Conservation (phyloP, 768 basidiomycete species). For the Xerocomus brunneocitrinus region DNA sequence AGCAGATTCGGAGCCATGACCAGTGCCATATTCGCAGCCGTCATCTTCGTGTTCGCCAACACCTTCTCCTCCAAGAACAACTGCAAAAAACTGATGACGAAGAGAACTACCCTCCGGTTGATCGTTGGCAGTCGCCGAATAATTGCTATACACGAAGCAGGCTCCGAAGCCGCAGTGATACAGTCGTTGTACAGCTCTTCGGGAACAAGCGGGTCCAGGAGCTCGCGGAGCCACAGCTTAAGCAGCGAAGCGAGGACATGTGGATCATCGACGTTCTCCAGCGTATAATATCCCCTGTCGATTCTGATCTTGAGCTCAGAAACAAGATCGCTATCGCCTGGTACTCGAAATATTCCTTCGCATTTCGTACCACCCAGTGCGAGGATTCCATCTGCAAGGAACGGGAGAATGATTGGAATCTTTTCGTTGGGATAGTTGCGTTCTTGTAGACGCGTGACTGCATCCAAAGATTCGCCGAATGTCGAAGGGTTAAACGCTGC, state of each 20-base stretch:
- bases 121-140: constrained; percentile 77
- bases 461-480: constrained; percentile 86
- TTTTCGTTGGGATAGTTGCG: constrained; percentile 80
- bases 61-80: constrained; percentile 79
- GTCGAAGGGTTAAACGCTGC: constrained; percentile 94
- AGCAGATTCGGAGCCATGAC: constrained; percentile 92
- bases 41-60: constrained; percentile 80
- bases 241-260: constrained; percentile 85
- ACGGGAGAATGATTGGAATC: constrained; percentile 90
- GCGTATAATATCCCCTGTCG: constrained; percentile 85
- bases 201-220: constrained; percentile 89
- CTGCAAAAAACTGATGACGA: constrained; percentile 88
- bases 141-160: constrained; percentile 67
- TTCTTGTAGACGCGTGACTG: constrained; percentile 78
- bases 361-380: constrained; percentile 78
- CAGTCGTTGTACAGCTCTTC: constrained; percentile 91
- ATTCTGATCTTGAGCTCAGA: constrained; percentile 86
- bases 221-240: constrained; percentile 91
- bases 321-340: constrained; percentile 86
- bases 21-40: constrained; percentile 77
- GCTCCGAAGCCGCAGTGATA: constrained; percentile 61
- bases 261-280: constrained; percentile 87
- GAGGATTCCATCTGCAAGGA: constrained; percentile 88
- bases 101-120: constrained; percentile 81
- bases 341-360: constrained; percentile 91